Base-by-base conservation (phyloP, 2,329 filamentous ascomycete species). In the Aspergillus pseudoterreus region DNA sequence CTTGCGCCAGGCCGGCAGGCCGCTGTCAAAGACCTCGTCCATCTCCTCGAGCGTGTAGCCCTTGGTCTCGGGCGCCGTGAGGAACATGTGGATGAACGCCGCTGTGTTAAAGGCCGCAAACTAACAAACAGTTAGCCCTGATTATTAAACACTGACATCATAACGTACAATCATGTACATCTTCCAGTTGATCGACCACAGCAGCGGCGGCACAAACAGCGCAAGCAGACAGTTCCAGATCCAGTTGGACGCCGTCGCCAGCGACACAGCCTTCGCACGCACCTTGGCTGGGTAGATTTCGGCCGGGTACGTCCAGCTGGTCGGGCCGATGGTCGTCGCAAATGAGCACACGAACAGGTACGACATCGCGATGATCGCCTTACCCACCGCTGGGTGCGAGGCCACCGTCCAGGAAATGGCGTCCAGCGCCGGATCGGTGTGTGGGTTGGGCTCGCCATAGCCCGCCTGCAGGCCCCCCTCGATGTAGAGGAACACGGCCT, bases 401-500 rank as follows among this genome's bases (percentile, higher is more conserved):
- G 46, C 52, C 48, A 63, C 49, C 22, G 57, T 54, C 57, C 57
- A 55, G 38, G 59, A 47, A 17, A 64, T 59, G 9, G 57, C 57
- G n/a, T 35, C 22, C 4, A 57, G 50, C n/a, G 47, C 52, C 8
- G 49, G 43, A 15, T 57, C 55, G 1, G 22, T 43, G 9, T 12
- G 14, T 0, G 43, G 45, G 22, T 53, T 59, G 1, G 52, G 47
- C 8, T 32, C 46, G 9, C 55, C 61, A 1, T 53, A 56, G 0
- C 50, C 59, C 5, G 65, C 71, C 36, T 74, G 61, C 14, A 75
- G 50, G 17, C 64, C 71, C 15, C 66, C 72, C 48, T 72, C 72
- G 49, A 67, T 58, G 54, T 70, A 75, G 47, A 75, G 64, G 53
- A 63, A 65, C 6, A 59, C 63, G 17, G 61, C 61, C 84, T 89